phyloP scores from a whole-genome alignment of 352 stramenopile genomes.

The Pythium monospermum region DNA sequence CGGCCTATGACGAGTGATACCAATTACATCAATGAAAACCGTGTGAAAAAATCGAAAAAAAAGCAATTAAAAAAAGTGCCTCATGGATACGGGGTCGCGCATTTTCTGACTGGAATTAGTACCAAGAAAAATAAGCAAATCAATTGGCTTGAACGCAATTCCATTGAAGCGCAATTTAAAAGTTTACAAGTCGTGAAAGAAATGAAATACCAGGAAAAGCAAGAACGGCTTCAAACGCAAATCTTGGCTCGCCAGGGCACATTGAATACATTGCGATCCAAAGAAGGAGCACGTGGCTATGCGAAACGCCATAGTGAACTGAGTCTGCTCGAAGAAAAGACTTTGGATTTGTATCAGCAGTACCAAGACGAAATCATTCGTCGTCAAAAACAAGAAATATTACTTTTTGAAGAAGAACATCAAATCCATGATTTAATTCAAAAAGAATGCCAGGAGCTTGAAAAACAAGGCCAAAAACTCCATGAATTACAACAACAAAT shows the following conservation, averaged over 20 bases:
- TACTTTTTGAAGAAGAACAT: slow-evolving; percentile 47
- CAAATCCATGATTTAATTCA: slow-evolving; percentile 34
- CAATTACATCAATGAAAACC: slow-evolving; percentile 14
- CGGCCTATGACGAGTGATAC: slow-evolving; percentile 16
- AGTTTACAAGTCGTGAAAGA: slow-evolving; percentile 55
- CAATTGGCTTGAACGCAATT: slow-evolving; percentile 66
- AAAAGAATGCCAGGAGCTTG: slow-evolving; percentile 37
- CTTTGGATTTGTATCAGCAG: slow-evolving; percentile 36
- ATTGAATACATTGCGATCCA: slow-evolving; percentile 52
- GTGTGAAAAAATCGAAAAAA: slow-evolving; percentile 14
- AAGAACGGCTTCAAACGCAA: slow-evolving; percentile 59
- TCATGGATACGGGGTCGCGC: slow-evolving; percentile 73
- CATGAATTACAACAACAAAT: slow-evolving; percentile 62
- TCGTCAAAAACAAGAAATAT: slow-evolving; percentile 39
- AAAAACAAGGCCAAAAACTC: slow-evolving; percentile 32
- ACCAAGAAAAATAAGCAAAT: slow-evolving; percentile 23
- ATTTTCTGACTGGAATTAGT: slow-evolving; percentile 56
- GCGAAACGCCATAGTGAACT: slow-evolving; percentile 61
- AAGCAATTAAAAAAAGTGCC: slow-evolving; percentile 32
- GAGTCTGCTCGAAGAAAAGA: slow-evolving; percentile 57
- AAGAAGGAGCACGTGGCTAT: slow-evolving; percentile 67
- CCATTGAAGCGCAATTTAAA: slow-evolving; percentile 70
- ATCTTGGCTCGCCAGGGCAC: slow-evolving; percentile 60
- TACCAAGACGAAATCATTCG: slow-evolving; percentile 38
- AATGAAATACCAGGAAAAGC: slow-evolving; percentile 63